A percentile compares a stretch with the other conserved stretches of the same genome.
Conservation (phyloP, 441 rosid genomes). For the Corymbia calophylla region DNA sequence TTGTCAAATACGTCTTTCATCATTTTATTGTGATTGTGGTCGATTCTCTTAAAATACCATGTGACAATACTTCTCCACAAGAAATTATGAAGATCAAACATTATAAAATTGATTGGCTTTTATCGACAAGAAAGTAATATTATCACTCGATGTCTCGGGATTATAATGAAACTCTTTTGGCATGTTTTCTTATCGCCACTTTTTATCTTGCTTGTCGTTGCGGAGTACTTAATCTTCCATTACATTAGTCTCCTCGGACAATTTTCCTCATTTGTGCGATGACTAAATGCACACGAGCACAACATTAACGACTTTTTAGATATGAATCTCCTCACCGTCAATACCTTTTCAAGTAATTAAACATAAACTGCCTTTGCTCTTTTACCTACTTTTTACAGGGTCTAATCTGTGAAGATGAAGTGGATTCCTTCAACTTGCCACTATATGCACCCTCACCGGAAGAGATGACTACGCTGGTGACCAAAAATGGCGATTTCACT, state of each 20-base stretch:
- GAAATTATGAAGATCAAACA: not conserved
- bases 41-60: not conserved
- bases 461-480: not conserved
- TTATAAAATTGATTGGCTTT: not conserved
- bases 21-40: not conserved
- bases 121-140: not conserved
- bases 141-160: fast-evolving
- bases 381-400: not conserved
- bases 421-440: not conserved
- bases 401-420: not conserved
- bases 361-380: not conserved
- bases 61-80: not conserved
- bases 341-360: not conserved
- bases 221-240: not conserved
- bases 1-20: not conserved
- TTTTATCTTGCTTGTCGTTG: not conserved
- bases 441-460: not conserved
- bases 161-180: not conserved
- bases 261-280: not conserved
- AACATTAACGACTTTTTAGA: not conserved
- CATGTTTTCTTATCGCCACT: not conserved
- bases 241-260: not conserved
- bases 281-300: not conserved
- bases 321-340: not conserved
- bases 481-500: not conserved